These are phyloP conservation scores for Piper longum DNA, from an alignment of 164 flowering plant species.

Conservation along the genomic window DNA sequence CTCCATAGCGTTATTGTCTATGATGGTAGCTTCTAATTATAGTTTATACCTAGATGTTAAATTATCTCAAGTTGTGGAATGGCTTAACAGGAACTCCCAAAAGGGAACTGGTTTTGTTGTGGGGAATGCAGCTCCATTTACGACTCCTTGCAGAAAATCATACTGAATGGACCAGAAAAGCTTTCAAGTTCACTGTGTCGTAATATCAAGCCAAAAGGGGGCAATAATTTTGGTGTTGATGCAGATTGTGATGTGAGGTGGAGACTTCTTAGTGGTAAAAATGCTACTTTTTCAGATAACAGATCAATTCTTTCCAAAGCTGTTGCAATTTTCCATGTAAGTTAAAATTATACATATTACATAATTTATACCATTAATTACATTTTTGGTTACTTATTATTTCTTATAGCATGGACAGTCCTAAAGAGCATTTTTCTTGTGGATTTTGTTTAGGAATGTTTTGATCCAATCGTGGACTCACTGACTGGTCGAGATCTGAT, in stretches of 20 bases:
- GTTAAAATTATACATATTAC: slow-evolving; percentile 9
- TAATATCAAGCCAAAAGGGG: slow-evolving; percentile 34
- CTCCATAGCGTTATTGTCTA: too few relatives aligned
- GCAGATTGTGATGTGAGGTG: slow-evolving; percentile 49
- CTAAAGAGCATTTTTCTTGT: background rate
- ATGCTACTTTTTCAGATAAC: slow-evolving; percentile 24
- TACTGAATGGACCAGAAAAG: slow-evolving; percentile 32
- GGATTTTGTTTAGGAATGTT: slow-evolving; percentile 27
- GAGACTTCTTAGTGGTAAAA: slow-evolving; percentile 58
- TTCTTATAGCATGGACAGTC: too few relatives aligned
- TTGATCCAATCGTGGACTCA: slow-evolving; percentile 62
- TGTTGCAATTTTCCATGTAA: slow-evolving; percentile 64
- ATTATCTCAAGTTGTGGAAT: background rate
- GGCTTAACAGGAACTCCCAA: slow-evolving; percentile 59
- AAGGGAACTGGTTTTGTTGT: slow-evolving; percentile 84
- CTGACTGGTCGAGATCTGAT: slow-evolving; percentile 53
- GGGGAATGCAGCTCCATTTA: slow-evolving; percentile 41
- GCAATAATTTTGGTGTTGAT: slow-evolving; percentile 5
- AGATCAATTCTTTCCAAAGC: slow-evolving; percentile 43
- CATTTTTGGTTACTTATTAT: too few relatives aligned
- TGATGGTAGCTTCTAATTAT: too few relatives aligned
- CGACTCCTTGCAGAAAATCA: slow-evolving; percentile 35
- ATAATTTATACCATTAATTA: too few relatives aligned
- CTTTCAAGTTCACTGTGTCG: slow-evolving; percentile 33
- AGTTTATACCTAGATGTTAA: too few relatives aligned